Percentiles rank a stretch among this genome's conserved stretches.
Evolutionary conservation across 257 asterid genomes (phyloP).

Genomic region (Nicotiana knightiana): DNA sequence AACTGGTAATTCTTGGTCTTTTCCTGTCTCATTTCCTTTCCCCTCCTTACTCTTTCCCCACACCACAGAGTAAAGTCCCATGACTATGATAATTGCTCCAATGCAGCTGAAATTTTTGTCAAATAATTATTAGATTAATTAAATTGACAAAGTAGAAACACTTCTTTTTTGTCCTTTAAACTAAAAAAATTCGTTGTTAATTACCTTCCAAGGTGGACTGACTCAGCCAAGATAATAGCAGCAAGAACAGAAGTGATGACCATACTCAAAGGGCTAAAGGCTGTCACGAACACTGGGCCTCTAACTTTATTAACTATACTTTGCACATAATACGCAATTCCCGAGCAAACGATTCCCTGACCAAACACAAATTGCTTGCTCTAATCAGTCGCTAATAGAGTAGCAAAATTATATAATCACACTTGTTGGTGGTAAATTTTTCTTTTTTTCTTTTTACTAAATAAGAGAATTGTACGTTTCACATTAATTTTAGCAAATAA

Average conservation of each 20-base stretch:
- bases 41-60: conserved; percentile 81
- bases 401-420: neutral
- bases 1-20: conserved; percentile 34
- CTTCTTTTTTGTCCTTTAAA: too few relatives aligned
- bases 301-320: conserved; percentile 52
- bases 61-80: conserved; percentile 68
- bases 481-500: neutral
- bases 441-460: neutral
- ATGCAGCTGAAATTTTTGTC: conserved; percentile 36
- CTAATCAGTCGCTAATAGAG: neutral
- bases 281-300: conserved; percentile 85
- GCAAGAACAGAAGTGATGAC: conserved; percentile 69
- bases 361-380: neutral
- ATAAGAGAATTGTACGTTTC: too few relatives aligned
- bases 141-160: neutral
- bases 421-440: neutral
- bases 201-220: conserved; percentile 81
- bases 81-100: conserved; percentile 66
- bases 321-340: conserved; percentile 80
- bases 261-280: conserved; percentile 75
- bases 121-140: neutral
- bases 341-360: conserved; percentile 82
- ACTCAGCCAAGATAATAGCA: conserved; percentile 58
- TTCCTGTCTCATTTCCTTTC: conserved; percentile 14
- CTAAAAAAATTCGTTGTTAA: too few relatives aligned